Evolutionary conservation across 305 asterid species (phyloP), one percentile per base, ranked within the genome.

Genomic region (Nicotiana rustica): DNA sequence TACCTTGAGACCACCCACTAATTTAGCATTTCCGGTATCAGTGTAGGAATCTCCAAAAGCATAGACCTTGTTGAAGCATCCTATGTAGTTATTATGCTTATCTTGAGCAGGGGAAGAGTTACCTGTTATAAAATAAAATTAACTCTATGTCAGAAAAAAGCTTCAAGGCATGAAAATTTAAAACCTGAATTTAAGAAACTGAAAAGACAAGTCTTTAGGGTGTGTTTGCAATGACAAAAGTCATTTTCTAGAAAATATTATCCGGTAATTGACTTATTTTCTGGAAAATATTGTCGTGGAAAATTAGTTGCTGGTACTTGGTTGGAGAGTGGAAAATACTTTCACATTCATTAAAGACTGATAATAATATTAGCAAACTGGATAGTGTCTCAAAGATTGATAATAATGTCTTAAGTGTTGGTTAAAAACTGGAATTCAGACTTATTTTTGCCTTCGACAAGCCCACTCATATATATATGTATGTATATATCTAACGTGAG

Each of bases 1-100:
- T 17, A 10, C 79, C 33, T 55, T 75, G 47, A 81, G 31, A 18
- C 65, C 86, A 1, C 82, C 86, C 56, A 86, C 77, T 44, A 83
- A 56, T 79, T 71, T 38, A 36, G 89, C 90, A 65, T 88, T 89
- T 60, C 91, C 94, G 0, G 84, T 82, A 73, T 87, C 91, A 4
- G 89, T 85, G 81, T 84, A 88, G 3, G 92, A 86, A 64, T 87
- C 94, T 57, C 91, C 94, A 33, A 89, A 91, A 13, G 92, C 89
- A 10, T 35, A 91, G 81, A 89, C 89, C 80, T 86, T 82, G 10
- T 88, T 60, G 83, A 89, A 89, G 79, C 60, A 9, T 19, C 88
- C 89, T 70, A 83, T 67, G 75, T 10, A 67, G 82, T 69, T 77
- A 17, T 60, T 21, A 19, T 55, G 61, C 78, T 25, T 52, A 18